Evolutionary conservation across 164 flowering plant species (phyloP).

Genomic region (Dillenia turbinata): DNA sequence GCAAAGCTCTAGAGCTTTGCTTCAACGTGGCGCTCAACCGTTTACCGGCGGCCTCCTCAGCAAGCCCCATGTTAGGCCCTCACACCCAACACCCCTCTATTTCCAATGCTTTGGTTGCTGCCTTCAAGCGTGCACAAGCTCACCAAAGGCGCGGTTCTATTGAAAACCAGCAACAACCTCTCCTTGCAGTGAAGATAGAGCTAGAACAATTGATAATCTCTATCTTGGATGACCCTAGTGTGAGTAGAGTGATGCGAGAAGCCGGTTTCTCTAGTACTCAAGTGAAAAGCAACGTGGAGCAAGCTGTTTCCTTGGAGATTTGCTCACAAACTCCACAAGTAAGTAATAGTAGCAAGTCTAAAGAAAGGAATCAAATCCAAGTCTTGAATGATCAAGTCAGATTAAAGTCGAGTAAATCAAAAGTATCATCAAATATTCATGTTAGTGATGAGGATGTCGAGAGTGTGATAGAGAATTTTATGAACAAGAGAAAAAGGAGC

Average conservation of each 20-base stretch:
- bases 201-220: slow-evolving; percentile 85
- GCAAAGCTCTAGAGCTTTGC: slow-evolving; percentile 92
- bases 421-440: slow-evolving; percentile 14
- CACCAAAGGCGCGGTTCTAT: slow-evolving; percentile 93
- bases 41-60: slow-evolving; percentile 72
- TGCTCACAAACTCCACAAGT: slow-evolving; percentile 28
- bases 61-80: slow-evolving; percentile 48
- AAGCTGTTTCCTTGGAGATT: slow-evolving; percentile 63
- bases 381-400: slow-evolving; percentile 16
- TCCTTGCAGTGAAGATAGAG: slow-evolving; percentile 85
- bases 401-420: slow-evolving; percentile 15
- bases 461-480: slow-evolving; percentile 50
- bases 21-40: slow-evolving; percentile 98
- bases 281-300: slow-evolving; percentile 83
- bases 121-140: slow-evolving; percentile 96
- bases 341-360: slow-evolving; percentile 31
- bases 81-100: slow-evolving; percentile 64
- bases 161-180: slow-evolving; percentile 85
- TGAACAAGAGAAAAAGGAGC: slow-evolving; percentile 43
- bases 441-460: slow-evolving; percentile 45
- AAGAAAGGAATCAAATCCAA: slow-evolving; percentile 33
- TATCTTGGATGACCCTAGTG: slow-evolving; percentile 95
- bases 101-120: slow-evolving; percentile 92
- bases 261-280: slow-evolving; percentile 95
- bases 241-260: slow-evolving; percentile 96